These are phyloP conservation scores for Cladosporium colombiae DNA, from an alignment of 2,329 filamentous ascomycete genomes.

Conservation along the genomic window DNA sequence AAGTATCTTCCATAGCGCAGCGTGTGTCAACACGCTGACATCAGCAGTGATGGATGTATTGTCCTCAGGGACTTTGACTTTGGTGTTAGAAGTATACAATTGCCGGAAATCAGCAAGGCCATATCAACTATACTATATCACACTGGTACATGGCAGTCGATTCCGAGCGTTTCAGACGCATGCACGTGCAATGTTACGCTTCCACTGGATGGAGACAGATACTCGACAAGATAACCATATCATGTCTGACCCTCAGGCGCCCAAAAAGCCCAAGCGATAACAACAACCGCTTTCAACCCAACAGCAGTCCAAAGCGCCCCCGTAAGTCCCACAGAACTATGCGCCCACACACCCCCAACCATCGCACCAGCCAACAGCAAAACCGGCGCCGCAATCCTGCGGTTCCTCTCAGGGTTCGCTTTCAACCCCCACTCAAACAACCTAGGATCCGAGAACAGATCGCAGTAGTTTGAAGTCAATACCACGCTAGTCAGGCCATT, in stretches of 20 bases:
- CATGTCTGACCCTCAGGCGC: slow-evolving; percentile 33
- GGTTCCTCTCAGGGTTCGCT: slow-evolving; percentile 55
- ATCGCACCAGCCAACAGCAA: slow-evolving; percentile 57
- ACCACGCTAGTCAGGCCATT: slow-evolving; percentile 76
- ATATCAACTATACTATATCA: too few species aligned
- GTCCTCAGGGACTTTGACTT: too few species aligned
- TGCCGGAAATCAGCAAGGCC: too few species aligned
- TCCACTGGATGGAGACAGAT: neutral
- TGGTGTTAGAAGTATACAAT: too few species aligned
- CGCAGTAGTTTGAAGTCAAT: slow-evolving; percentile 78
- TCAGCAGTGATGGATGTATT: too few species aligned
- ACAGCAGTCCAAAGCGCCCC: slow-evolving; percentile 54
- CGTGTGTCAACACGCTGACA: too few species aligned
- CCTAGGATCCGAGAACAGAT: slow-evolving; percentile 68
- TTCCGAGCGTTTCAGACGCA: too few species aligned
- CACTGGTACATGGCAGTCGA: too few species aligned
- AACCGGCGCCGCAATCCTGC: slow-evolving; percentile 52
- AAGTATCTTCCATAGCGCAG: too few species aligned
- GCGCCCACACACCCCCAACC: slow-evolving; percentile 56
- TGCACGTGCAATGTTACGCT: too few species aligned
- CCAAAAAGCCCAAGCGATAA: slow-evolving; percentile 47
- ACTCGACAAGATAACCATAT: neutral
- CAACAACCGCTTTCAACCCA: slow-evolving; percentile 41
- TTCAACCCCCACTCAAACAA: slow-evolving; percentile 44
- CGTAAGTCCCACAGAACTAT: slow-evolving; percentile 52